A percentile compares a stretch with the other conserved stretches of the same genome.
These are phyloP conservation scores for Botryotinia globosa DNA, from an alignment of 2,329 filamentous ascomycete species.

Conservation along the genomic window DNA sequence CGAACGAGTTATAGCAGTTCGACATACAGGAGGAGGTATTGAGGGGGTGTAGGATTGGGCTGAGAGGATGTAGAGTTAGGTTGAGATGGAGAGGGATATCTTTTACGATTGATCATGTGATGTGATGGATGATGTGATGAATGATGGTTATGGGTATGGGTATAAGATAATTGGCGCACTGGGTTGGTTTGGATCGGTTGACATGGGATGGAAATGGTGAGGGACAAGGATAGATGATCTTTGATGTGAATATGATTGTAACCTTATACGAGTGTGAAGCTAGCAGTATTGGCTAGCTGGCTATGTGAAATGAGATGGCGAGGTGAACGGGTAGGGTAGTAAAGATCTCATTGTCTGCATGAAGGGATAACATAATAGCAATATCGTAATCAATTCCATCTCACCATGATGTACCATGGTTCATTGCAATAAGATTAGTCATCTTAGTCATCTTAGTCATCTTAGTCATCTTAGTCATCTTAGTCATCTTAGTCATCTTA, in stretches of 20 bases:
- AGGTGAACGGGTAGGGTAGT: background rate
- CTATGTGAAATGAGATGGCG: background rate
- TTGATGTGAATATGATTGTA: background rate
- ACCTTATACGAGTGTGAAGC: background rate
- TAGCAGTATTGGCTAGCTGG: background rate
- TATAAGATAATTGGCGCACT: background rate
- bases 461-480: background rate
- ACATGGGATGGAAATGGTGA: too few relatives aligned
- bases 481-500: too few relatives aligned
- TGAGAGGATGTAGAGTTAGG: background rate
- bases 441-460: too few relatives aligned
- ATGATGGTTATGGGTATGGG: background rate
- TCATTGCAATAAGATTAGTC: background rate
- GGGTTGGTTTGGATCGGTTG: background rate
- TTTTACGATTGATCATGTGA: background rate
- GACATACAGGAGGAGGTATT: background rate
- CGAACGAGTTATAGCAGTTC: slow-evolving; percentile 3
- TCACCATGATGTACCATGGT: background rate
- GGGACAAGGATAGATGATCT: background rate
- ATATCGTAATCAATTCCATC: background rate
- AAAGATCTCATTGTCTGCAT: too few relatives aligned
- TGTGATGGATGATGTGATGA: background rate
- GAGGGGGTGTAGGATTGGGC: too few relatives aligned
- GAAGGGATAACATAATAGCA: too few relatives aligned
- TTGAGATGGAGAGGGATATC: background rate